phyloP scores from a whole-genome alignment of 2,329 filamentous ascomycete species.

The Penicillium sp. region DNA sequence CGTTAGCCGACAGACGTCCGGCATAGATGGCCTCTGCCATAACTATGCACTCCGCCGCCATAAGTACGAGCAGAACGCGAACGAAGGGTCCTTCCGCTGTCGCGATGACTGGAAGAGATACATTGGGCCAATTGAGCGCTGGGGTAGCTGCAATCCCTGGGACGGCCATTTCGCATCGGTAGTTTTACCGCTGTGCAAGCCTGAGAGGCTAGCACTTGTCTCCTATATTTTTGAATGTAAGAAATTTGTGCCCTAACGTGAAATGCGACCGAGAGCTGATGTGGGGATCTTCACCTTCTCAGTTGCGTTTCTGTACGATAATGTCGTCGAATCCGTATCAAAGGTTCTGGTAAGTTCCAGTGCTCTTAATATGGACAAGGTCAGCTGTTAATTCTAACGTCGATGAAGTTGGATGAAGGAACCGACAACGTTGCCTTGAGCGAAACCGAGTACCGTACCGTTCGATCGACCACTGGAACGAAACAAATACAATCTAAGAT shows the following conservation, averaged over 20 bases:
- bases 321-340: conserved; percentile 15
- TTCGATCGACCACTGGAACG: conserved; percentile 15
- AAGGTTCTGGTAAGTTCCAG: conserved; percentile 8
- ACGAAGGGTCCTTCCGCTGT: conserved; percentile 9
- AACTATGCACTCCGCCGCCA: conserved; percentile 13
- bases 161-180: conserved; percentile 17
- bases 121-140: conserved; percentile 18
- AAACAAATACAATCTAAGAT: conserved; percentile 23
- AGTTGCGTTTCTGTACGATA: conserved; percentile 20
- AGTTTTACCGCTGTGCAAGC: conserved; percentile 13
- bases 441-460: conserved; percentile 19
- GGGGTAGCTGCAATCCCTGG: conserved; percentile 17
- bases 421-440: conserved; percentile 14
- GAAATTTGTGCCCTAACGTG: background rate
- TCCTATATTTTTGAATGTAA: conserved; percentile 20
- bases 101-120: conserved; percentile 15
- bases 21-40: conserved; percentile 12
- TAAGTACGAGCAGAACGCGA: conserved; percentile 12
- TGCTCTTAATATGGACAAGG: background rate
- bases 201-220: conserved; percentile 13
- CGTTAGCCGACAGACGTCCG: background rate
- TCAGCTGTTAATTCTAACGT: background rate
- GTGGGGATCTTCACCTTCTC: background rate
- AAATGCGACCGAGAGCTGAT: background rate
- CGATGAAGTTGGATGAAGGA: conserved; percentile 10